Percentiles rank a stretch among this genome's conserved stretches.
phyloP scores from a whole-genome alignment of 2,329 filamentous ascomycete genomes.

The Talaromyces sp. region DNA sequence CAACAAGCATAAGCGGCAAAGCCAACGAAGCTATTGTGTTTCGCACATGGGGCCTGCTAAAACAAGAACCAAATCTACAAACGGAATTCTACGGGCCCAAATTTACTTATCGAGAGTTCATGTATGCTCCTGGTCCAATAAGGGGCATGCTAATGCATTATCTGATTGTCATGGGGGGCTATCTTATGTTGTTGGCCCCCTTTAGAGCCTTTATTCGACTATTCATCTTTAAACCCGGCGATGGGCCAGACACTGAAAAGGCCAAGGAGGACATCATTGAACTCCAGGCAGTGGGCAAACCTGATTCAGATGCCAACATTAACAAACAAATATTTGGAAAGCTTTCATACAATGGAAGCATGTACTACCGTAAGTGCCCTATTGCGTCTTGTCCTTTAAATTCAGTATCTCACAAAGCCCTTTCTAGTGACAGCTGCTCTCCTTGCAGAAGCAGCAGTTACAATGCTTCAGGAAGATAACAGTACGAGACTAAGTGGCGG shows the following conservation, averaged over 20 bases:
- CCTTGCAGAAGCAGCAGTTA: neutral
- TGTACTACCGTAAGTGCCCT: conserved; percentile 1
- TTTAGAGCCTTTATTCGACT: neutral
- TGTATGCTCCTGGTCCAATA: conserved; percentile 1
- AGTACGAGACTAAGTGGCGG: neutral
- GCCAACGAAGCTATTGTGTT: neutral
- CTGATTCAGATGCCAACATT: neutral
- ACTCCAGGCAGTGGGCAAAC: neutral
- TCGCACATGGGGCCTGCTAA: neutral
- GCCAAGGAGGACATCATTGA: neutral
- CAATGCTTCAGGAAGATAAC: neutral
- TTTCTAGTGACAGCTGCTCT: neutral
- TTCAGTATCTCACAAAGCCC: neutral
- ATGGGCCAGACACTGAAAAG: neutral
- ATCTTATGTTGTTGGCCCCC: neutral
- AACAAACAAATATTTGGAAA: neutral
- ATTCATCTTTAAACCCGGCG: neutral
- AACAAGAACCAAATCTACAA: neutral
- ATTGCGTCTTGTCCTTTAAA: neutral
- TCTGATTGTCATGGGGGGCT: neutral
- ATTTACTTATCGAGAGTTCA: neutral
- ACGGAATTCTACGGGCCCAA: neutral
- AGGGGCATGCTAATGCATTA: conserved; percentile 3
- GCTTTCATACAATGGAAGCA: conserved; percentile 1
- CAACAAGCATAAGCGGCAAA: conserved; percentile 1